Percentiles rank a stretch among this genome's conserved stretches.
phyloP scores from a whole-genome alignment of 192 early-diverging fungal genomes.

The Entomortierella parvispora region DNA sequence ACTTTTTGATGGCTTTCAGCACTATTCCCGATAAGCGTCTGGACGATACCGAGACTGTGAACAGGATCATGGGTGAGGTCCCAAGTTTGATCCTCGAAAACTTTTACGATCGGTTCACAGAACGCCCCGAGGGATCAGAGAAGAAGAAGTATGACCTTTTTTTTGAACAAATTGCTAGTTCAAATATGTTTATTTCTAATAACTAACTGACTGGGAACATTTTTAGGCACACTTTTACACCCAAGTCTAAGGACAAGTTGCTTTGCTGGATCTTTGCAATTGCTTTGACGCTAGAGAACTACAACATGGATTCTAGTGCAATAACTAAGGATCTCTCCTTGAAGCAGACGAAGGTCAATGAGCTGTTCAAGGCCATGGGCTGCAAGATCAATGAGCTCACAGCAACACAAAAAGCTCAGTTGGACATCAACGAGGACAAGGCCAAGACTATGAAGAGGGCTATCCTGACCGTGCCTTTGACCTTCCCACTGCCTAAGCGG shows the following conservation, averaged over 20 bases:
- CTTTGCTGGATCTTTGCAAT: slow-evolving; percentile 80
- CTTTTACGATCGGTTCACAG: slow-evolving; percentile 74
- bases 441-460: slow-evolving; percentile 36
- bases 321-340: slow-evolving; percentile 74
- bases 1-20: slow-evolving; percentile 80
- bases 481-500: slow-evolving; percentile 48
- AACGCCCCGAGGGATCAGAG: slow-evolving; percentile 52
- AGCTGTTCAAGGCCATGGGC: slow-evolving; percentile 56
- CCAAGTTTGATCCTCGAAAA: slow-evolving; percentile 67
- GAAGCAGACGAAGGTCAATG: slow-evolving; percentile 54
- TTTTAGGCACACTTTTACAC: slow-evolving; percentile 58
- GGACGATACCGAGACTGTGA: slow-evolving; percentile 56
- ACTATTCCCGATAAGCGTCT: slow-evolving; percentile 55
- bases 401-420: slow-evolving; percentile 39
- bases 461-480: slow-evolving; percentile 45
- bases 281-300: slow-evolving; percentile 78
- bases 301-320: slow-evolving; percentile 66
- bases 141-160: slow-evolving; percentile 58
- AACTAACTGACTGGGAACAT: too few relatives aligned
- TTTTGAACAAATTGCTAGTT: slow-evolving; percentile 21
- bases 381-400: slow-evolving; percentile 55
- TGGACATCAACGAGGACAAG: slow-evolving; percentile 10
- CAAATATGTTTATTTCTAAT: background rate
- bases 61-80: slow-evolving; percentile 59
- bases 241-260: slow-evolving; percentile 77